Conservation (phyloP, 1,139 yeast species). For the Candida sojae region DNA sequence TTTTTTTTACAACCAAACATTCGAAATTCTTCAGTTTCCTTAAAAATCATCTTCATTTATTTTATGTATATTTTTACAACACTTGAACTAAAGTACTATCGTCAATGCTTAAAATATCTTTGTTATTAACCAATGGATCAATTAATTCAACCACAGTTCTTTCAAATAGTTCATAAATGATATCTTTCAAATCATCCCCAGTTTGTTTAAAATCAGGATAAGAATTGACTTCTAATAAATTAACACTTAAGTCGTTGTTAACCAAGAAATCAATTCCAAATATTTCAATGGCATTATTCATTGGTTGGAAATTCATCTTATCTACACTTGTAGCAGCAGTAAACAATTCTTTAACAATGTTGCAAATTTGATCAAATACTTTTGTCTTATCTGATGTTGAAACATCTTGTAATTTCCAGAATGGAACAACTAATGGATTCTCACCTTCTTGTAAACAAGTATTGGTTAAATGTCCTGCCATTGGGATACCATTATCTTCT, state of each 20-base stretch:
- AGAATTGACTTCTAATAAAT: slow-evolving; percentile 81
- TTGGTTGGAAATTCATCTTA: slow-evolving; percentile 85
- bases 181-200: slow-evolving; percentile 66
- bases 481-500: slow-evolving; percentile 38
- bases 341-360: slow-evolving; percentile 70
- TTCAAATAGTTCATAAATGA: slow-evolving; percentile 64
- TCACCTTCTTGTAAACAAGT: slow-evolving; percentile 76
- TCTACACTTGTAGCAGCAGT: slow-evolving; percentile 81
- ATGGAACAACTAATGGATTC: slow-evolving; percentile 59
- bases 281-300: slow-evolving; percentile 78
- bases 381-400: slow-evolving; percentile 19
- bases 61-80: slow-evolving; percentile 2
- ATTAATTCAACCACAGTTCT: slow-evolving; percentile 34
- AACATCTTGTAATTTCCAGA: slow-evolving; percentile 58
- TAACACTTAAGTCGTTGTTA: slow-evolving; percentile 53
- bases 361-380: slow-evolving; percentile 59
- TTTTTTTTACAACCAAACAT: neutral
- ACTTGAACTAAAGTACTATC: slow-evolving; percentile 9
- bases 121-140: slow-evolving; percentile 19
- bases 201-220: slow-evolving; percentile 98
- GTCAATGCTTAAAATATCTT: neutral
- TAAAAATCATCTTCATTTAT: neutral
- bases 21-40: neutral
- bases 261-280: slow-evolving; percentile 89
- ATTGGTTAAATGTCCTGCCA: slow-evolving; percentile 83